Conservation (phyloP, 2,329 filamentous ascomycete genomes). For the Venturia asperata region DNA sequence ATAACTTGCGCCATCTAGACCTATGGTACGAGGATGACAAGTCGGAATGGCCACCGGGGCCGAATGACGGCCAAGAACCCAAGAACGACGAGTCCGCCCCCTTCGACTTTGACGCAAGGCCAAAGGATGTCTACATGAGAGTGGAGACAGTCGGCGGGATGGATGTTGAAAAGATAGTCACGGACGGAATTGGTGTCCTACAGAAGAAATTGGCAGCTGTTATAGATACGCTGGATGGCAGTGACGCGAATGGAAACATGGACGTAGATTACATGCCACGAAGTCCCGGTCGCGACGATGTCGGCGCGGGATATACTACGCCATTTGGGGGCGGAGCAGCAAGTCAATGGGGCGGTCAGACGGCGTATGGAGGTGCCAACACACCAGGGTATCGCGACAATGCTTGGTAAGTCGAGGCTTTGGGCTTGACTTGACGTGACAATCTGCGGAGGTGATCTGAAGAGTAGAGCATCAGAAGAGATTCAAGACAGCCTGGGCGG, state of each 20-base stretch:
- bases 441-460: not conserved
- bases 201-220: conserved; percentile 84
- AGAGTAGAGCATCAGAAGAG: not conserved
- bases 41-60: conserved; percentile 81
- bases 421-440: not conserved
- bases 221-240: conserved; percentile 55
- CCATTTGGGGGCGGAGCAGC: conserved; percentile 55
- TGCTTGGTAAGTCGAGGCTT: conserved; percentile 19
- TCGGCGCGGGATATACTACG: conserved; percentile 58
- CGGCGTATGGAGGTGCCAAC: conserved; percentile 46
- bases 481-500: not conserved
- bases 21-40: conserved; percentile 91
- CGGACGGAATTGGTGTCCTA: conserved; percentile 78
- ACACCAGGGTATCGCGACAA: conserved; percentile 45
- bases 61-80: conserved; percentile 74
- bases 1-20: conserved; percentile 86
- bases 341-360: conserved; percentile 58
- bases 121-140: conserved; percentile 83
- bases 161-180: conserved; percentile 82
- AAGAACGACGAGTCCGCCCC: conserved; percentile 72
- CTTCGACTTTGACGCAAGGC: conserved; percentile 86
- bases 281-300: conserved; percentile 33
- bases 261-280: conserved; percentile 60
- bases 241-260: conserved; percentile 42
- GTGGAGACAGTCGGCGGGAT: conserved; percentile 84